phyloP scores from a whole-genome alignment of 768 basidiomycete genomes.

The Auricularia heimuer region DNA sequence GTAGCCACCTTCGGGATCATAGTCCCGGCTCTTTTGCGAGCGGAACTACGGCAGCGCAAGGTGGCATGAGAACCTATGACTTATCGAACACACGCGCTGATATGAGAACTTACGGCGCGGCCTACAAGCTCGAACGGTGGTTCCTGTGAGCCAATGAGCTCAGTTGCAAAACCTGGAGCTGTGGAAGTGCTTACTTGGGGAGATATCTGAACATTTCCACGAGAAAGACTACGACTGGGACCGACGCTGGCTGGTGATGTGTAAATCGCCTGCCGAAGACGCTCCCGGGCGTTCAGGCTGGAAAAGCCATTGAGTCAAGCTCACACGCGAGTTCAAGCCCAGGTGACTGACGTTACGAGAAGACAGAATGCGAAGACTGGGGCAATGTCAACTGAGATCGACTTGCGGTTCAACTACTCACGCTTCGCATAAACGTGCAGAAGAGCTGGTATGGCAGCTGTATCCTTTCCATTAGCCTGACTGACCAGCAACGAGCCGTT shows the following conservation, averaged over 20 bases:
- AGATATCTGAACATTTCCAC: no score
- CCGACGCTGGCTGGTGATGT: background rate
- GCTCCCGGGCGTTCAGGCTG: background rate
- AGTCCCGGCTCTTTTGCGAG: background rate
- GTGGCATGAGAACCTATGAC: background rate
- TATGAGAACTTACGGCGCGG: background rate
- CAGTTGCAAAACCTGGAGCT: no score
- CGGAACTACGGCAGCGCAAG: background rate
- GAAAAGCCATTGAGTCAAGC: background rate
- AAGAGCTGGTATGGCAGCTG: background rate
- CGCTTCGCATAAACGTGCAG: background rate
- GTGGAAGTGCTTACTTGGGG: no score
- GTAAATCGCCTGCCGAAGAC: background rate
- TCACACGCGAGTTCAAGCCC: background rate
- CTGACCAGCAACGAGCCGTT: background rate
- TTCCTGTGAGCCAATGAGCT: background rate
- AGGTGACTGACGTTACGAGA: background rate
- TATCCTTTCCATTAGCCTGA: no score
- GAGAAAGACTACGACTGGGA: background rate
- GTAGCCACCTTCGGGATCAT: no score
- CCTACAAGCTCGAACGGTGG: background rate
- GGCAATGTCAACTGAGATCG: no score
- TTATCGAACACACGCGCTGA: background rate
- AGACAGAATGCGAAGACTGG: background rate
- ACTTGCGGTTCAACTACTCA: background rate